Evolutionary conservation across 2,329 filamentous ascomycete species (phyloP), one percentile per base, ranked within the genome.

Genomic region (Monosporascus sp.): DNA sequence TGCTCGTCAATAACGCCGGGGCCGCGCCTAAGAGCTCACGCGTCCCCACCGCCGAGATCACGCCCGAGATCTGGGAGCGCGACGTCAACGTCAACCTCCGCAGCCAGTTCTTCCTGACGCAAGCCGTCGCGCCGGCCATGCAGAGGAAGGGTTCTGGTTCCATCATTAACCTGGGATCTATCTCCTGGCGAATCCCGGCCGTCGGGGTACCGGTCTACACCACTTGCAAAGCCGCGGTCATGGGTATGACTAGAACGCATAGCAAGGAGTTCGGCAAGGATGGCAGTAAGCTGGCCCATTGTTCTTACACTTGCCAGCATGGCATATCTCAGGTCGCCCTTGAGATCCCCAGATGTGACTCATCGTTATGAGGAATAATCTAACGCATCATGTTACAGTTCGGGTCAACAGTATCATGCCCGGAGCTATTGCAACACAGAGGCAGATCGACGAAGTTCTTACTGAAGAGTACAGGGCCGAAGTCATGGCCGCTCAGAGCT

Each of bases 391-490:
- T 31, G 3, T 11, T 27, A 27, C 42, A 46, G 42, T 74, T 18
- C 56, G 75, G 0, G 70, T 78, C 6, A 79, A 79, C 50, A 76
- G 73, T 52, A 71, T 80, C 31, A 74, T 78, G 72, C 76, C 77
- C 0, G 75, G 75, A 0, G 66, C 73, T 2, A 74, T 78, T 34
- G 74, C 72, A 1, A 79, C 76, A 6, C 63, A 72, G 65, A 62
- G 73, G 4, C 74, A 77, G 69, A 69, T 68, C 36, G 61, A 70
- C 0, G 70, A 74, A 53, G 67, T 78, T 15, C 56, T 76, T 36
- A 78, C 74, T 27, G 65, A 68, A 0, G 74, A 75, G 60, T 73
- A 59, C 57, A 66, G 65, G 31, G 61, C 60, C 6, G 60, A 63
- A 42, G 70, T 75, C 4, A 59, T 76, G 57, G 61, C 61, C 1